These are phyloP conservation scores for Erythrobasidium hasegawianum DNA, from an alignment of 1,284 basidiomycete species.

Conservation along the genomic window DNA sequence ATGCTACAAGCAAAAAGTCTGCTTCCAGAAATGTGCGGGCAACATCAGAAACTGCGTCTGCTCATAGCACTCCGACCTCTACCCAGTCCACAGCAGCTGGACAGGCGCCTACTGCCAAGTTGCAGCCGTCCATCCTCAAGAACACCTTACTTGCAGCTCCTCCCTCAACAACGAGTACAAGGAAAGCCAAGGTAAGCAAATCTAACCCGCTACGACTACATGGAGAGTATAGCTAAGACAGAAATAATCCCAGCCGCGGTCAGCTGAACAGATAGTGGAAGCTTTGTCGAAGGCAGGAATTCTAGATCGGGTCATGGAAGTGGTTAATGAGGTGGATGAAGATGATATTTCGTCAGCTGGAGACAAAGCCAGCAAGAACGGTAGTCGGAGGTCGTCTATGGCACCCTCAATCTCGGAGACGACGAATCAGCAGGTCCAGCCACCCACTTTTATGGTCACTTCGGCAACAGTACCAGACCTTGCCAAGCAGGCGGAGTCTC, in stretches of 20 bases:
- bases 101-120: background rate
- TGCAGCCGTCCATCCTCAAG: slow-evolving; percentile 11
- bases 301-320: slow-evolving; percentile 35
- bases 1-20: slow-evolving; percentile 18
- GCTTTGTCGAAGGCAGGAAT: slow-evolving; percentile 29
- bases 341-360: slow-evolving; percentile 14
- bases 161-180: slow-evolving; percentile 1
- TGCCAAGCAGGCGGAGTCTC: background rate
- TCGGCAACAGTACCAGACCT: background rate
- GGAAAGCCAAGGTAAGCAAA: slow-evolving; percentile 25
- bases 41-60: background rate
- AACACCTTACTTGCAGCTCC: slow-evolving; percentile 23
- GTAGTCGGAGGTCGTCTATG: background rate
- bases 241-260: background rate
- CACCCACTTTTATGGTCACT: background rate
- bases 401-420: background rate
- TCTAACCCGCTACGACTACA: no score
- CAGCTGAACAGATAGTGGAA: slow-evolving; percentile 32
- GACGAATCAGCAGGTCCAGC: background rate
- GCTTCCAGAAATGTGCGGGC: background rate
- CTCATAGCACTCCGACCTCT: background rate
- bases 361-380: background rate
- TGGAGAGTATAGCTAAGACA: background rate
- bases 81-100: slow-evolving; percentile 7
- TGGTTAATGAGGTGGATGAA: slow-evolving; percentile 31